A percentile compares a stretch with the other conserved stretches of the same genome.
Conservation (phyloP, 345 rosid genomes). For the Firmiana major region DNA sequence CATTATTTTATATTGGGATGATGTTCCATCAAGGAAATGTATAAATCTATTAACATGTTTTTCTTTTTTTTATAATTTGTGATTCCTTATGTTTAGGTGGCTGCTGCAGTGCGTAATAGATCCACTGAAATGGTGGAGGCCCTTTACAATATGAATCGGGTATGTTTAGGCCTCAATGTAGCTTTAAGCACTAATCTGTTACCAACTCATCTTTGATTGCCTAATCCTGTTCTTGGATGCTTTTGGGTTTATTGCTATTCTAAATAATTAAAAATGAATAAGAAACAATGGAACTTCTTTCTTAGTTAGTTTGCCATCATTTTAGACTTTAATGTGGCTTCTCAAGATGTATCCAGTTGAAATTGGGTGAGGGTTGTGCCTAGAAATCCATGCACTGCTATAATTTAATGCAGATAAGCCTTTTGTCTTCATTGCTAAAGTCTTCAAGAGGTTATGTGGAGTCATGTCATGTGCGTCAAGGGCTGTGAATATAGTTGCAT, state of each 20-base stretch:
- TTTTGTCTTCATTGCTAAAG: background rate
- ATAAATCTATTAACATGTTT: background rate
- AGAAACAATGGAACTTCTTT: background rate
- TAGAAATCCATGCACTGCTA: background rate
- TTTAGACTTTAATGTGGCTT: background rate
- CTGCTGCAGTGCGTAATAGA: slow-evolving; percentile 58
- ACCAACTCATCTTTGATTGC: background rate
- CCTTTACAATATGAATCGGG: slow-evolving; percentile 80
- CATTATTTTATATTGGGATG: background rate
- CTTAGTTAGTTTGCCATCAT: background rate
- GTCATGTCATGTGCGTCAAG: background rate
- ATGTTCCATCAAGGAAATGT: background rate
- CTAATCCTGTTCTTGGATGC: background rate
- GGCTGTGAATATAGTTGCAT: background rate
- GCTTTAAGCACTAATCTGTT: background rate
- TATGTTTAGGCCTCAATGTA: slow-evolving; percentile 17
- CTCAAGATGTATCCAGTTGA: background rate
- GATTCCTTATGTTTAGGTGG: slow-evolving; percentile 59
- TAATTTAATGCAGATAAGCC: background rate
- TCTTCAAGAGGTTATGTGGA: background rate
- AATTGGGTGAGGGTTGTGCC: background rate
- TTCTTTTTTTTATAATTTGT: background rate
- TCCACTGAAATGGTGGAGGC: slow-evolving; percentile 91
- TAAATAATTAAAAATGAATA: background rate
- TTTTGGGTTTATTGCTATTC: background rate